phyloP scores from a whole-genome alignment of 108 stramenopile species.

The Chaetoceros muelleri region DNA sequence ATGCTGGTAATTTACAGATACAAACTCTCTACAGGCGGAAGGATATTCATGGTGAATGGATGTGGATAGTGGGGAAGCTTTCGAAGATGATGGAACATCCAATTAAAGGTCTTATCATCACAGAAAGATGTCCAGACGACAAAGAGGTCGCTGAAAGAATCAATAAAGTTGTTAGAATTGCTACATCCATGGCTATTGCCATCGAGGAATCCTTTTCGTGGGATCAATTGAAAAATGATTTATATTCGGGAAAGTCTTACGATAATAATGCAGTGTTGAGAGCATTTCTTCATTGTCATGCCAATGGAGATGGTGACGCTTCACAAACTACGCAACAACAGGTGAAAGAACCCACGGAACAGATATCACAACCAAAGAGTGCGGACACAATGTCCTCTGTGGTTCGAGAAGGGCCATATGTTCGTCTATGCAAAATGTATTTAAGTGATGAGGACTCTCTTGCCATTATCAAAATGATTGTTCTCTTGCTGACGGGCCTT shows the following conservation, averaged over 20 bases:
- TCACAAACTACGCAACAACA: neutral
- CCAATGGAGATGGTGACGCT: neutral
- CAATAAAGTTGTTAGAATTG: constrained; percentile 50
- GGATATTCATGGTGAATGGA: constrained; percentile 53
- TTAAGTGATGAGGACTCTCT: too few relatives aligned
- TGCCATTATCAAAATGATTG: constrained; percentile 51
- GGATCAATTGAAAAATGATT: constrained; percentile 13
- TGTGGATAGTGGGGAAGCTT: constrained; percentile 64
- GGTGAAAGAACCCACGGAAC: neutral
- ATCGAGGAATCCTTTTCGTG: constrained; percentile 40
- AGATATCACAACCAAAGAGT: constrained; percentile 7
- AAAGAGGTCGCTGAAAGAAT: constrained; percentile 23
- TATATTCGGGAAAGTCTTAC: neutral
- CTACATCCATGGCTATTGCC: constrained; percentile 53
- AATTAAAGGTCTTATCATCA: constrained; percentile 54
- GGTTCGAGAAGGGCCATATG: constrained; percentile 43
- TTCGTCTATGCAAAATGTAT: constrained; percentile 61
- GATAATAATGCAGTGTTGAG: neutral
- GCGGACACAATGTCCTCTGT: constrained; percentile 53
- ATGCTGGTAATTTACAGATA: constrained; percentile 59
- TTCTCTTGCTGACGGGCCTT: constrained; percentile 52
- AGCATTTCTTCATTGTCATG: neutral
- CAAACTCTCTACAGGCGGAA: constrained; percentile 57
- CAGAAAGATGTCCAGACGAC: constrained; percentile 35
- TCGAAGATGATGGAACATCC: constrained; percentile 61